Evolutionary conservation across 805 yeast genomes (phyloP).

Genomic region (Cyberlindnera maclurae): DNA sequence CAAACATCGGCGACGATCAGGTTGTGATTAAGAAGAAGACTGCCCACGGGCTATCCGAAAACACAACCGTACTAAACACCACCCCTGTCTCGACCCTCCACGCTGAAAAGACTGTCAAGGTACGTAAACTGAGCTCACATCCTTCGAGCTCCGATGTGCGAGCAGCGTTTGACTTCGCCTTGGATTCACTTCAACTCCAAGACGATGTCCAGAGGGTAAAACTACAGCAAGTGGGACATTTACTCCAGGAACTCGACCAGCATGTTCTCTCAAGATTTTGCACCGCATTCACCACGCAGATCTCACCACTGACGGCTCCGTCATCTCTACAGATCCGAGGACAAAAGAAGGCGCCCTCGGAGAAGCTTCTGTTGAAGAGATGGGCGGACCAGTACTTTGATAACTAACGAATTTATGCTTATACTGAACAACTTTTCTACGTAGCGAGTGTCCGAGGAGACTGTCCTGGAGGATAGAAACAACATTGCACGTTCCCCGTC

Average conservation of each 20-base stretch:
- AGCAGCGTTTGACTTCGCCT: slow-evolving; percentile 5
- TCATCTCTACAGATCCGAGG: background rate
- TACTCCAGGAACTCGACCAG: slow-evolving; percentile 14
- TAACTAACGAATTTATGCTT: slow-evolving; percentile 1
- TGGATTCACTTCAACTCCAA: slow-evolving; percentile 3
- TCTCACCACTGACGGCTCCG: background rate
- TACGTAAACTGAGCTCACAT: background rate
- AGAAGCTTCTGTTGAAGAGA: slow-evolving; percentile 39
- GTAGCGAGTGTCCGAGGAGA: too few species aligned
- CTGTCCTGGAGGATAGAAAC: too few species aligned
- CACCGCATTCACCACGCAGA: background rate
- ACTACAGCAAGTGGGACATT: slow-evolving; percentile 11
- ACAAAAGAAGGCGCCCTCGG: slow-evolving; percentile 24
- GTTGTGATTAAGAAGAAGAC: slow-evolving; percentile 17
- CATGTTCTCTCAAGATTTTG: slow-evolving; percentile 2
- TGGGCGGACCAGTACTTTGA: slow-evolving; percentile 37
- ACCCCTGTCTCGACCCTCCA: too few species aligned
- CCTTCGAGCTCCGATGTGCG: background rate
- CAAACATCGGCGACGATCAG: background rate
- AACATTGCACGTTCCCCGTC: too few species aligned
- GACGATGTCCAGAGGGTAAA: slow-evolving; percentile 12
- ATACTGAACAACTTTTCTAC: too few species aligned
- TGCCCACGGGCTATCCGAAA: slow-evolving; percentile 10
- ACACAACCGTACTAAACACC: slow-evolving; percentile 7
- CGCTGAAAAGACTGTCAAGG: too few species aligned